Evolutionary conservation across 2,329 filamentous ascomycete species (phyloP).

Genomic region (Arthrinium puccinioides): DNA sequence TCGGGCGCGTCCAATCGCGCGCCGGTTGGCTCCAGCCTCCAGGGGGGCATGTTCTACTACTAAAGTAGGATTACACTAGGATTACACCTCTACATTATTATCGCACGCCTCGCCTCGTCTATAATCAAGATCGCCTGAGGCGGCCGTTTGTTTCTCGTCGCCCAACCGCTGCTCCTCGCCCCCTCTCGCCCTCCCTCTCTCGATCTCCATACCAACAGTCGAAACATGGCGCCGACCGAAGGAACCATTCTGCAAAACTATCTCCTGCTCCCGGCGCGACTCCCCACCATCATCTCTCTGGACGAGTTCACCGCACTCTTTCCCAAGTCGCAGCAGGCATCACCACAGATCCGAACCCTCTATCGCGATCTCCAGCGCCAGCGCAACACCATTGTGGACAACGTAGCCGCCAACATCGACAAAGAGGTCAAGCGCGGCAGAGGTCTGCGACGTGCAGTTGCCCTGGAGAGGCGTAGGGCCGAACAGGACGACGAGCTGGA

Average conservation of each 20-base stretch:
- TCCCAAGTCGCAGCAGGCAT: conserved; percentile 57
- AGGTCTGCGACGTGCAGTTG: conserved; percentile 49
- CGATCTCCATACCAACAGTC: no score
- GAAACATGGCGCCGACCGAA: conserved; percentile 64
- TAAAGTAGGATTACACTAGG: no score
- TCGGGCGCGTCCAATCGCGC: no score
- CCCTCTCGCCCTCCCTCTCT: not conserved
- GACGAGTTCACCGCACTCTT: conserved; percentile 72
- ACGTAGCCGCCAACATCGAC: conserved; percentile 57
- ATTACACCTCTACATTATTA: no score
- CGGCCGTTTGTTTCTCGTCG: no score
- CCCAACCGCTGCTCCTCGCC: not conserved
- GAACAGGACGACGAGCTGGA: conserved; percentile 51
- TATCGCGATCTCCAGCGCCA: conserved; percentile 76
- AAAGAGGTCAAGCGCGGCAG: conserved; percentile 57
- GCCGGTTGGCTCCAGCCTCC: no score
- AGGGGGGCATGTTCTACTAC: no score
- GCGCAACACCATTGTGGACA: conserved; percentile 61
- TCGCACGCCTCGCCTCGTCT: no score
- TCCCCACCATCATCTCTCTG: conserved; percentile 67
- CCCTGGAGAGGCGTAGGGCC: conserved; percentile 42
- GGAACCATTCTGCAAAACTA: conserved; percentile 69
- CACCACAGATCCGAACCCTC: conserved; percentile 60
- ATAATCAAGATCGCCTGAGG: no score
- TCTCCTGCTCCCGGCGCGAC: conserved; percentile 66